Evolutionary conservation across 1,284 basidiomycete genomes (phyloP).

Genomic region (Trichosporon ovoides): DNA sequence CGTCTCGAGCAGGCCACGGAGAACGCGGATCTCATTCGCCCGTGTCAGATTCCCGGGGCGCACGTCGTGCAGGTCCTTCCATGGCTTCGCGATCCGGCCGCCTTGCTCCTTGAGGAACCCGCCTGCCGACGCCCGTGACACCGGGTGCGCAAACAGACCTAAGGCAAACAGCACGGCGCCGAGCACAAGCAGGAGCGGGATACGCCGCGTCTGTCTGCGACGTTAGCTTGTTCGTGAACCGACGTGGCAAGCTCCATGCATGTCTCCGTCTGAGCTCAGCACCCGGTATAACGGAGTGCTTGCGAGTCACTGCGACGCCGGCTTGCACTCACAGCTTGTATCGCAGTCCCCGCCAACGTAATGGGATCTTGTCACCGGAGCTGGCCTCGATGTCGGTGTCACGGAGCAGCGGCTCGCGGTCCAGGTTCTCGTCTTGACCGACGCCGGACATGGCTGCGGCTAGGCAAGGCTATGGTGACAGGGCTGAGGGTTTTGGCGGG

Average conservation of each 20-base stretch:
- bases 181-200: not conserved
- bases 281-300: not conserved
- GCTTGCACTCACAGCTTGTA: not conserved
- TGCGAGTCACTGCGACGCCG: not conserved
- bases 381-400: not conserved
- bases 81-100: not conserved
- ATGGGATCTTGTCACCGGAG: not conserved
- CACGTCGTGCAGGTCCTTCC: not conserved
- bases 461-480: too few relatives aligned
- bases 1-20: conserved; percentile 11
- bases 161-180: not conserved
- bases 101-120: not conserved
- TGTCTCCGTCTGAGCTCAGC: too few relatives aligned
- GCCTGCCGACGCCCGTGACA: not conserved
- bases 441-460: not conserved
- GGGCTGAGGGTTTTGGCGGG: too few relatives aligned
- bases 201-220: not conserved
- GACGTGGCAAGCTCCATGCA: not conserved
- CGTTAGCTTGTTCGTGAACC: not conserved
- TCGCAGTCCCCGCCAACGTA: not conserved
- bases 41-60: not conserved
- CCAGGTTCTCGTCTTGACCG: not conserved
- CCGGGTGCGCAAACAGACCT: not conserved
- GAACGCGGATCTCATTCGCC: conserved; percentile 9
- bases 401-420: conserved; percentile 6